Base-by-base conservation (phyloP, 495 filamentous ascomycete species). In the Daldinia vernicosa region DNA sequence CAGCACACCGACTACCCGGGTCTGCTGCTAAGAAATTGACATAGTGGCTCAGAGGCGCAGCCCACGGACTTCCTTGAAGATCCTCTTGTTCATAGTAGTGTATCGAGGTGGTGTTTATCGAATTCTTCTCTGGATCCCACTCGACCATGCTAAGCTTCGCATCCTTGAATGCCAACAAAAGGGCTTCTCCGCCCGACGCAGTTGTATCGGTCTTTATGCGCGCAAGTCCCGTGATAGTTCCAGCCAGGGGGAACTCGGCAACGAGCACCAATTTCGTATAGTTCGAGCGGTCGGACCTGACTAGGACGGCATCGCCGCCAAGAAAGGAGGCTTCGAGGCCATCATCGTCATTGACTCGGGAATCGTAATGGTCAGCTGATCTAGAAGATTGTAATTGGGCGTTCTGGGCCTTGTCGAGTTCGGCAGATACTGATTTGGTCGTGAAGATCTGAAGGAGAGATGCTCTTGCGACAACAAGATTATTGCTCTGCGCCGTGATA, bases 11-110 rank as follows among this genome's bases (percentile, higher is more conserved):
- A 77, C 92, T 97, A 68, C 91, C 91, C 24, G 95, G 95, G 77
- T 99, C 95, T 59, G 93, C 93, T 14, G 89, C 90, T 69, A 99
- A 84, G 63, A 92, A 90, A 75, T 90, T 97, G 73, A 87, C 85
- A 80, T 87, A 90, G 53, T 87, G 83, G 73, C 86, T 87, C 64
- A 93, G 76, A 50, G 90, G 88, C 24, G 89, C 87, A 33, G 87
- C 86, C 91, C 89, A 98, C 19, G 90, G 94, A 72, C 85, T 90
- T 32, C 87, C 85, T 63, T 87, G 86, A 66, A 93, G 82, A 73
- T 97, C 94, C 75, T 98, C 94, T 76, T 94, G 88, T 77, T 99
- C 95, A 77, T 98, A 99, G 82, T 94, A 97, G 82, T 99, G 95
- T 71, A 99, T 94, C 28, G 94, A 97, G 63, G 94, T 88, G 14